Evolutionary conservation across 768 basidiomycete genomes (phyloP).

Genomic region (Exidia glandulosa): DNA sequence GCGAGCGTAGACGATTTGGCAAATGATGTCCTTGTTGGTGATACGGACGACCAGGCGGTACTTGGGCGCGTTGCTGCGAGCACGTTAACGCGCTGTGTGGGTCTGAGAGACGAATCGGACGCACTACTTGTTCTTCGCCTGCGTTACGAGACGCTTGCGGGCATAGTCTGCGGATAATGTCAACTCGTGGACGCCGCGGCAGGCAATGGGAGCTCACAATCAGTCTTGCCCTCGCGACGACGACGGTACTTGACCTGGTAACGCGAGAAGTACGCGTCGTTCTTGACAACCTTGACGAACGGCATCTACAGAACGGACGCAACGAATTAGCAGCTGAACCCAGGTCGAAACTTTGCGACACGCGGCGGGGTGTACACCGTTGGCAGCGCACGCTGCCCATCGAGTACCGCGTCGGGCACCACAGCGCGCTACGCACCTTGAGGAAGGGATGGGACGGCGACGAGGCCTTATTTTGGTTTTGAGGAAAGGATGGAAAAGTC

Average conservation of each 20-base stretch:
- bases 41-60: slow-evolving; percentile 98
- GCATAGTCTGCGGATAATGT: slow-evolving; percentile 65
- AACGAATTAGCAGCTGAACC: neutral
- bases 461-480: slow-evolving; percentile 5
- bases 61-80: slow-evolving; percentile 79
- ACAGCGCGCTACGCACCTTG: slow-evolving; percentile 26
- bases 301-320: slow-evolving; percentile 48
- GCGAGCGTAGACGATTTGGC: slow-evolving; percentile 93
- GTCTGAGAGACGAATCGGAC: slow-evolving; percentile 14
- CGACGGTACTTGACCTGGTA: slow-evolving; percentile 99
- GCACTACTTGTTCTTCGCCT: slow-evolving; percentile 99
- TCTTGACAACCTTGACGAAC: slow-evolving; percentile 96
- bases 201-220: slow-evolving; percentile 46
- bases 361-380: neutral
- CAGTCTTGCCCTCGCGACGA: slow-evolving; percentile 96
- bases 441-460: slow-evolving; percentile 19
- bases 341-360: neutral
- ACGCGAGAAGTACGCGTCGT: slow-evolving; percentile 93
- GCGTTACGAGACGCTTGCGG: slow-evolving; percentile 89
- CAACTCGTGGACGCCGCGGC: neutral
- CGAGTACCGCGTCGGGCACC: neutral
- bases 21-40: slow-evolving; percentile 94
- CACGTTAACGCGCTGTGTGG: neutral
- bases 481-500: neutral
- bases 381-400: too few species aligned